A percentile compares a stretch with the other conserved stretches of the same genome.
Conservation (phyloP, 1,284 basidiomycete genomes). For the Fomitiporia mediterranea region DNA sequence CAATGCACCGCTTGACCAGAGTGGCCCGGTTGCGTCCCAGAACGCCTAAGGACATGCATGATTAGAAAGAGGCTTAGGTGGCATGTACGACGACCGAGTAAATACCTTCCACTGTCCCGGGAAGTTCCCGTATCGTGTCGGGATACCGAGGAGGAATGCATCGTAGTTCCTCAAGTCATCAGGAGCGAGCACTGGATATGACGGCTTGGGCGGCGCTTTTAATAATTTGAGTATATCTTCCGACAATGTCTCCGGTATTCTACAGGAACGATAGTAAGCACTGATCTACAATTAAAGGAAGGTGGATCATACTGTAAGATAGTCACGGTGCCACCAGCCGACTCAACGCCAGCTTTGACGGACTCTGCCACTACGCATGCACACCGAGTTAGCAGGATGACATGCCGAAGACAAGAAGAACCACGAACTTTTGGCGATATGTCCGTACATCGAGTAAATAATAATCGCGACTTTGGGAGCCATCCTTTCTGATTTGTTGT, state of each 20-base stretch:
- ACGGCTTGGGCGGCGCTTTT: constrained; percentile 68
- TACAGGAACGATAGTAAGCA: constrained; percentile 27
- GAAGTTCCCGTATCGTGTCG: constrained; percentile 73
- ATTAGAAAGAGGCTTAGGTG: constrained; percentile 1
- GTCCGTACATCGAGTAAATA: constrained; percentile 82
- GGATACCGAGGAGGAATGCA: constrained; percentile 70
- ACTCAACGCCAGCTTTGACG: constrained; percentile 67
- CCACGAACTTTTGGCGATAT: constrained; percentile 63
- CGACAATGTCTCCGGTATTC: constrained; percentile 81
- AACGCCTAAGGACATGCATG: constrained; percentile 46
- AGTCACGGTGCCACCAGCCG: constrained; percentile 65
- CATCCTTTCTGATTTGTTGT: neutral
- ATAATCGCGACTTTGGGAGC: constrained; percentile 70
- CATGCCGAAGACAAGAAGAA: too few species aligned
- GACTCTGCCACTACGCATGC: constrained; percentile 66
- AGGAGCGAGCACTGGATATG: constrained; percentile 70
- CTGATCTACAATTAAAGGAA: neutral
- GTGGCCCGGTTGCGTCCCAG: constrained; percentile 76
- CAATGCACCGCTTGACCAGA: constrained; percentile 73
- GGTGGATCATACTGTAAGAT: constrained; percentile 63
- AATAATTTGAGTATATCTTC: constrained; percentile 75
- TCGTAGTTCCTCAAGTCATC: constrained; percentile 63
- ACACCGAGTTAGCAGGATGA: neutral
- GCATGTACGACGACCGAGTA: neutral
- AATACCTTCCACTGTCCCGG: constrained; percentile 67